A percentile compares a stretch with the other conserved stretches of the same genome.
Evolutionary conservation across 2,329 filamentous ascomycete genomes (phyloP).

Genomic region (Mollisia scopiformis): DNA sequence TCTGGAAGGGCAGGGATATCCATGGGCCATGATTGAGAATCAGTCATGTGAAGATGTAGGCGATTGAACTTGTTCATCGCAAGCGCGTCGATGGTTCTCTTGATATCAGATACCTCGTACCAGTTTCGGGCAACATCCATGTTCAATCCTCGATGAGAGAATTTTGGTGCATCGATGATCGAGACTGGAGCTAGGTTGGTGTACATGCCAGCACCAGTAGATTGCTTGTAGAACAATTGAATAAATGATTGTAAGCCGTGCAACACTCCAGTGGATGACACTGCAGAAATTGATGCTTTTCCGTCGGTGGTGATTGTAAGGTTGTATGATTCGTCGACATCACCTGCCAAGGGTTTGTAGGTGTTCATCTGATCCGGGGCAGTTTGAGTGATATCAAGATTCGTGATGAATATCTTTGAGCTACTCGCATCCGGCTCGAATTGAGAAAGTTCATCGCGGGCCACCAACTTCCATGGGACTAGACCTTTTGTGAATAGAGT

Average conservation of each 20-base stretch:
- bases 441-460: conserved; percentile 55
- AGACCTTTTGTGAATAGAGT: conserved; percentile 71
- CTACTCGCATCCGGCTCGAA: conserved; percentile 62
- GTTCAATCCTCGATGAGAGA: conserved; percentile 77
- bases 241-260: conserved; percentile 76
- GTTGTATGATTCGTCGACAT: conserved; percentile 77
- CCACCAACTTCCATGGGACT: conserved; percentile 78
- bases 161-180: conserved; percentile 75
- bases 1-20: conserved; percentile 77
- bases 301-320: conserved; percentile 63
- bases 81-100: conserved; percentile 75
- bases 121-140: conserved; percentile 78
- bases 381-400: conserved; percentile 66
- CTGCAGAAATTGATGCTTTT: conserved; percentile 63
- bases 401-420: conserved; percentile 54
- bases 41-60: conserved; percentile 80
- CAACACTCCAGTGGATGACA: conserved; percentile 69
- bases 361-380: conserved; percentile 53
- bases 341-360: conserved; percentile 62
- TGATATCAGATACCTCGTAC: conserved; percentile 55
- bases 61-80: conserved; percentile 83
- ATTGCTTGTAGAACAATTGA: conserved; percentile 79
- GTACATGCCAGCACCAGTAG: conserved; percentile 61
- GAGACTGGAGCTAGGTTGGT: conserved; percentile 70
- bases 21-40: conserved; percentile 84